These are phyloP conservation scores for Torulaspora gathmanii DNA, from an alignment of 805 yeast genomes.

Conservation along the genomic window DNA sequence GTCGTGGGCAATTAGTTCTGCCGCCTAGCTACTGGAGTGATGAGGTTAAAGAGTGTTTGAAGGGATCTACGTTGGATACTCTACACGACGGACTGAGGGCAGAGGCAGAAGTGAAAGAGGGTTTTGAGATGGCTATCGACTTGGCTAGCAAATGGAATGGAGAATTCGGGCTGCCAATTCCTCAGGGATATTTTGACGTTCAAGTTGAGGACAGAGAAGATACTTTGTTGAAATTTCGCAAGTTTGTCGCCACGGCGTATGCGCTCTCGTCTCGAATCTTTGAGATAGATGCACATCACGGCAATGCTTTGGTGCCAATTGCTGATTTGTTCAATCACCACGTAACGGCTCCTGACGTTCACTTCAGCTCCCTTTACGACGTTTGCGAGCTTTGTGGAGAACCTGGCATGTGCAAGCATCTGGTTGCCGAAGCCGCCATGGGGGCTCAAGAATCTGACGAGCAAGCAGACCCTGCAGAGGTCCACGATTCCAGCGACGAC, in stretches of 20 bases:
- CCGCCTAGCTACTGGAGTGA: slow-evolving; percentile 69
- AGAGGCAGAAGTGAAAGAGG: slow-evolving; percentile 38
- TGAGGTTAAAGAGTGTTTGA: slow-evolving; percentile 43
- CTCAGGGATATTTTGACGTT: slow-evolving; percentile 29
- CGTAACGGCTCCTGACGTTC: slow-evolving; percentile 54
- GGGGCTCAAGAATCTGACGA: slow-evolving; percentile 7
- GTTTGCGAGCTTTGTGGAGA: slow-evolving; percentile 53
- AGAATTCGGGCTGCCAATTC: slow-evolving; percentile 29
- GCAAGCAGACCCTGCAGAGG: slow-evolving; percentile 13
- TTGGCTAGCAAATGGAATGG: slow-evolving; percentile 36
- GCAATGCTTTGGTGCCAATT: slow-evolving; percentile 77
- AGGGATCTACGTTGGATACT: slow-evolving; percentile 59
- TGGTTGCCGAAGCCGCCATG: slow-evolving; percentile 20
- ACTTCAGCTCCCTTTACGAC: slow-evolving; percentile 54
- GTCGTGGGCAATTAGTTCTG: slow-evolving; percentile 34
- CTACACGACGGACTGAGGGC: slow-evolving; percentile 40
- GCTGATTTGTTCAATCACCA: slow-evolving; percentile 86
- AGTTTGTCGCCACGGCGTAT: slow-evolving; percentile 54
- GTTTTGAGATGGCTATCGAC: slow-evolving; percentile 38
- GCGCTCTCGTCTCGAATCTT: slow-evolving; percentile 76
- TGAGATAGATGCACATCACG: slow-evolving; percentile 70
- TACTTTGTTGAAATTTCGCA: slow-evolving; percentile 32
- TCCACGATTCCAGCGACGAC: slow-evolving; percentile 14
- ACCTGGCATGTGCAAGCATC: slow-evolving; percentile 40
- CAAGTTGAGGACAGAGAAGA: slow-evolving; percentile 26